Conservation (phyloP, 2,329 filamentous ascomycete species). For the Leptographium radiaticola region DNA sequence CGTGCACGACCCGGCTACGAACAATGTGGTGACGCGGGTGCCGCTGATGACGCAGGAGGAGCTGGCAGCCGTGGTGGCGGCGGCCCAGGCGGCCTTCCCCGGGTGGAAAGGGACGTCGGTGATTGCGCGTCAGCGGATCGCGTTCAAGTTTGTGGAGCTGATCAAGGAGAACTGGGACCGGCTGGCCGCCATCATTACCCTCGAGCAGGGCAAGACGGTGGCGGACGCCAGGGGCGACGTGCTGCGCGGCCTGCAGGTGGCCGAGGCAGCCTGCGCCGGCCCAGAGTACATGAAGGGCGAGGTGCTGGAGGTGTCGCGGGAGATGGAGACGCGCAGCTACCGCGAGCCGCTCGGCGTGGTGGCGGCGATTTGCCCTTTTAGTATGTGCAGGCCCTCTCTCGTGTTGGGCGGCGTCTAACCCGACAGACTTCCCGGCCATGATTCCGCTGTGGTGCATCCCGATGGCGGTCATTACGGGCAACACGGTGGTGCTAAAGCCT, state of each 20-base stretch:
- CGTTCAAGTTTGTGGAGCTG: constrained; percentile 71
- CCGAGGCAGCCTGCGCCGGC: constrained; percentile 67
- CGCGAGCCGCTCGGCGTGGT: constrained; percentile 68
- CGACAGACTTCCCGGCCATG: constrained; percentile 75
- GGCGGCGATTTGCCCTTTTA: constrained; percentile 77
- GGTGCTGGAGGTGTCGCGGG: constrained; percentile 71
- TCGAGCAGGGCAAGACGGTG: constrained; percentile 82
- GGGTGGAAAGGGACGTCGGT: constrained; percentile 59
- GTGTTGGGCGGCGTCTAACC: constrained; percentile 12
- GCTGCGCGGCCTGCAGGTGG: constrained; percentile 68
- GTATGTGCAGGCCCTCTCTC: constrained; percentile 30
- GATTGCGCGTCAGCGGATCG: constrained; percentile 64
- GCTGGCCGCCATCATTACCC: constrained; percentile 67
- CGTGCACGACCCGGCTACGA: constrained; percentile 68
- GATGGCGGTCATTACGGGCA: constrained; percentile 69
- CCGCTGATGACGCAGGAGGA: constrained; percentile 71
- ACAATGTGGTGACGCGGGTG: constrained; percentile 73
- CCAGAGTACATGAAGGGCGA: constrained; percentile 73
- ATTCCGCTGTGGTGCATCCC: constrained; percentile 81
- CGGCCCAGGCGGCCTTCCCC: constrained; percentile 62
- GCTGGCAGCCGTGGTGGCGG: constrained; percentile 63
- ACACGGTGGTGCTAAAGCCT: constrained; percentile 72
- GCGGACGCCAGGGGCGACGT: constrained; percentile 73
- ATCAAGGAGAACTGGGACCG: constrained; percentile 78
- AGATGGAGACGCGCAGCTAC: constrained; percentile 79